Base-by-base conservation (phyloP, 345 rosid genomes). In the Lagerstroemia speciosa region DNA sequence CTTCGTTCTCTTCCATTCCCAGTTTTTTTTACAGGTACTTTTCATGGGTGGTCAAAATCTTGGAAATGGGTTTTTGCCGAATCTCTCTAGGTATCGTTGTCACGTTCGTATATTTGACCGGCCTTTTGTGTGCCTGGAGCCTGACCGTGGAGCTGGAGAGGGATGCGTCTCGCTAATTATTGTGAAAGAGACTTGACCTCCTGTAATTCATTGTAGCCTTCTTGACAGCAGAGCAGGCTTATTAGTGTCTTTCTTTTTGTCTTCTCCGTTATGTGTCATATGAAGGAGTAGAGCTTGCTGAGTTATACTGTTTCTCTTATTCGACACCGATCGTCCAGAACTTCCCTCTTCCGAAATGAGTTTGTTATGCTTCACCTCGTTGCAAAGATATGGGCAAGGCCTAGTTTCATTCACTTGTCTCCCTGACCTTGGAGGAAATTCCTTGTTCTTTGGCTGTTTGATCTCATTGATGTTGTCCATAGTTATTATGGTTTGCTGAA, bases 21-120 rank as follows among this genome's bases (percentile, higher is more conserved):
- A 29, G 27, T 67, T 41, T 68, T 41, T 68, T 68, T 17, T 27
- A 68, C 53, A 45, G 45, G 64, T 53, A 55, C 17, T 14, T 32
- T 68, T 65, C 48, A 29, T 38, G 32, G 52, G 52, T 16, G 48
- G 46, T 58, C 63, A 27, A 1, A 30, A 30, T 10, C 17, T 26
- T 27, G 32, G 19, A 4, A 27, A 58, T 19, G 34, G 63, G 19
- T 14, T 41, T n/a, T 27, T 29, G 14, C 33, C 34, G 34, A 30
- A 26, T 58, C 63, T 29, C 33, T 26, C 38, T 41, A 2, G 34
- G 55, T 41, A 41, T 41, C 38, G 14, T 41, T 58, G 17, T 7
- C 19, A 2, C 34, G 63, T 58, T 58, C 32, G 61, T 30, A 55
- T 8, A 55, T 24, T 3, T 55, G 16, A 55, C 26, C 61, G 30